phyloP scores from a whole-genome alignment of 2,329 filamentous ascomycete species.

The Pseudogymnoascus sp. region DNA sequence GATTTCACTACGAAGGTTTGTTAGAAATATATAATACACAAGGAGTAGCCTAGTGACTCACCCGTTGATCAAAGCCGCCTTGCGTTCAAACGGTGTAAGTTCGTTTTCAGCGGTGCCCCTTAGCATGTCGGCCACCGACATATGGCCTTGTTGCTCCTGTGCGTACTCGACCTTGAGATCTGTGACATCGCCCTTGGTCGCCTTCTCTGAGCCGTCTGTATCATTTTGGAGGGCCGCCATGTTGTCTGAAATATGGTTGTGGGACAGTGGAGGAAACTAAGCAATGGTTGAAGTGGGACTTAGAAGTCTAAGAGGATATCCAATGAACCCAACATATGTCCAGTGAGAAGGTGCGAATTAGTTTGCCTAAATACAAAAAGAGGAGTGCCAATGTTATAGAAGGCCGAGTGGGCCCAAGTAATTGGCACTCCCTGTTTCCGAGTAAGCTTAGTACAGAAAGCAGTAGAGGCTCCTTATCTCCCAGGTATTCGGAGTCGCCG shows the following conservation, averaged over 20 bases:
- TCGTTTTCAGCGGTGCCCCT: not conserved
- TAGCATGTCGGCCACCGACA: not conserved
- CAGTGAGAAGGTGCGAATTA: not conserved
- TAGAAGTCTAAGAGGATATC: not conserved
- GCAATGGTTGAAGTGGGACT: not conserved
- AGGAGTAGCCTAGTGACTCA: not conserved
- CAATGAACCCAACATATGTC: not conserved
- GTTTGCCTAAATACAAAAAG: not conserved
- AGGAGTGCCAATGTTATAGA: not conserved
- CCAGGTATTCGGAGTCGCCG: not conserved
- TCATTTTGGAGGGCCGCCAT: not conserved
- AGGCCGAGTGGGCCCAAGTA: not conserved
- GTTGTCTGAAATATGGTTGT: not conserved
- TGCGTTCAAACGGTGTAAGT: not conserved
- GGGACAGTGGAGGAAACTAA: not conserved
- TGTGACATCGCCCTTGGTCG: not conserved
- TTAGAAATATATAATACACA: not conserved
- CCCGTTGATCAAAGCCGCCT: not conserved
- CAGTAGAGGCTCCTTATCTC: not conserved
- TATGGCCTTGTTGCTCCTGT: not conserved
- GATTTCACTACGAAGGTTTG: conserved; percentile 14
- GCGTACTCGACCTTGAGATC: not conserved
- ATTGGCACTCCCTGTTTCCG: not conserved
- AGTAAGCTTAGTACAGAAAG: not conserved
- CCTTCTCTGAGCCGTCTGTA: not conserved